phyloP scores from a whole-genome alignment of 164 flowering plant genomes.

The Stephania yunnanensis region DNA sequence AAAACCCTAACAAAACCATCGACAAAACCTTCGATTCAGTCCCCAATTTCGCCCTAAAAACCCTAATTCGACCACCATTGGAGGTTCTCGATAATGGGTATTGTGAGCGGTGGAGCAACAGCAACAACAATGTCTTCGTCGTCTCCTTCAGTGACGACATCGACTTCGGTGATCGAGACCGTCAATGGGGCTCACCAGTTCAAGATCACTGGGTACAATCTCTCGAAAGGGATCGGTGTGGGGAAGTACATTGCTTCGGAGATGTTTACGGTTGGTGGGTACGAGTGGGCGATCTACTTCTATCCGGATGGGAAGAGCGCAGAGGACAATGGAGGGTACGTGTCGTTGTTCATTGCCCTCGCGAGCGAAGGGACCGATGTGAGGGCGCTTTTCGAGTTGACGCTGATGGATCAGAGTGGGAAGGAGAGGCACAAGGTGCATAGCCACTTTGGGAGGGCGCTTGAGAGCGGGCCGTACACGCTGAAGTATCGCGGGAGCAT shows the following conservation, averaged over 20 bases:
- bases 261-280: slow-evolving; percentile 76
- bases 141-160: slow-evolving; percentile 36
- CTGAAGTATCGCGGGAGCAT: slow-evolving; percentile 86
- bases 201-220: slow-evolving; percentile 69
- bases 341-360: slow-evolving; percentile 75
- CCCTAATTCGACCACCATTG: neutral
- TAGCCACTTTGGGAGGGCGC: slow-evolving; percentile 76
- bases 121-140: slow-evolving; percentile 18
- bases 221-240: slow-evolving; percentile 75
- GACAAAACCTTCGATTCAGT: neutral
- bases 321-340: slow-evolving; percentile 74
- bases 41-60: neutral
- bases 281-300: slow-evolving; percentile 85
- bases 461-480: slow-evolving; percentile 84
- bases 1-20: neutral
- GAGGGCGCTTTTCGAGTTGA: slow-evolving; percentile 78
- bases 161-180: slow-evolving; percentile 66
- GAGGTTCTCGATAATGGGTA: slow-evolving; percentile 25
- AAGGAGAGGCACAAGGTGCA: slow-evolving; percentile 84
- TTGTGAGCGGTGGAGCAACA: slow-evolving; percentile 24
- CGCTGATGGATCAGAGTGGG: slow-evolving; percentile 87
- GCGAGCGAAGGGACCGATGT: slow-evolving; percentile 90
- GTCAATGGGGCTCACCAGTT: slow-evolving; percentile 78
- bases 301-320: slow-evolving; percentile 83
- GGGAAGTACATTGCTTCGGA: slow-evolving; percentile 90